These are phyloP conservation scores for Elongisporangium anandrum DNA, from an alignment of 352 stramenopile genomes.

Conservation along the genomic window DNA sequence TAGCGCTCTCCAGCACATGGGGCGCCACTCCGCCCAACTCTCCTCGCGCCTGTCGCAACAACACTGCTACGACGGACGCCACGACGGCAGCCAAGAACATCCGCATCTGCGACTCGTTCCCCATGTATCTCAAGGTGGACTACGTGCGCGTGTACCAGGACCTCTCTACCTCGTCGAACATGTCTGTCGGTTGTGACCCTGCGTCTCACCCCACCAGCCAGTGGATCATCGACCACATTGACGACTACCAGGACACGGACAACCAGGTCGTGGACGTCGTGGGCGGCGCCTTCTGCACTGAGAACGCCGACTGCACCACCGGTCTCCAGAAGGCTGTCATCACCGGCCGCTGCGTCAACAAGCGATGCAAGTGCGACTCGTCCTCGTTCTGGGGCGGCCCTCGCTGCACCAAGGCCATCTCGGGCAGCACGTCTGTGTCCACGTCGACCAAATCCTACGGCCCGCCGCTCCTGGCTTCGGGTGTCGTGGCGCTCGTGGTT, in stretches of 20 bases:
- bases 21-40: constrained; percentile 39
- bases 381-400: constrained; percentile 43
- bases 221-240: constrained; percentile 58
- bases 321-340: constrained; percentile 17
- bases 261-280: constrained; percentile 39
- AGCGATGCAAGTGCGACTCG: constrained; percentile 25
- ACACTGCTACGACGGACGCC: constrained; percentile 32
- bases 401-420: constrained; percentile 4
- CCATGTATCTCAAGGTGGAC: constrained; percentile 74
- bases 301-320: constrained; percentile 48
- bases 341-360: constrained; percentile 25
- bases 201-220: constrained; percentile 44
- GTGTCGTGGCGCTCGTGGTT: not conserved
- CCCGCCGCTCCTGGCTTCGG: not conserved
- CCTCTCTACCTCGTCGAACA: constrained; percentile 22
- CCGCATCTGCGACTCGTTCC: constrained; percentile 53
- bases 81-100: constrained; percentile 14
- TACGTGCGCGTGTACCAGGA: constrained; percentile 54
- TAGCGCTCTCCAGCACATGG: constrained; percentile 84
- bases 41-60: constrained; percentile 22
- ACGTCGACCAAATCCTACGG: constrained; percentile 5
- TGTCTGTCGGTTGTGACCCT: constrained; percentile 48
- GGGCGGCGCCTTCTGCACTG: constrained; percentile 38
- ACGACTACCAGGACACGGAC: constrained; percentile 41
- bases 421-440: not conserved